phyloP scores from a whole-genome alignment of 2,329 filamentous ascomycete genomes.

The Apiospora phragmitis region DNA sequence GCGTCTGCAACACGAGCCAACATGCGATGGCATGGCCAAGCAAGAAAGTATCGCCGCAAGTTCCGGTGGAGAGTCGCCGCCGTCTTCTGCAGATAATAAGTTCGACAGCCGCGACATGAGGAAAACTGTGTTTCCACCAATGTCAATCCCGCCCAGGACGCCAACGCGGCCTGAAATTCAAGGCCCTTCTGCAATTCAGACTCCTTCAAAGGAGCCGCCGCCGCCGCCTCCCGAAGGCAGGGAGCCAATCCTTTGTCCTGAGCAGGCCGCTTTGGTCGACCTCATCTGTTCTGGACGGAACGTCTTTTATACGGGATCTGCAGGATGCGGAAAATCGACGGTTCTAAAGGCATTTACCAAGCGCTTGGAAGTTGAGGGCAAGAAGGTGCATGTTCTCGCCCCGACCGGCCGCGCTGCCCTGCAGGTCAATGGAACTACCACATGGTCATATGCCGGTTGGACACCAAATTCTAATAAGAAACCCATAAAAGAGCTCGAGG shows the following conservation, averaged over 20 bases:
- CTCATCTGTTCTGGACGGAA: conserved; percentile 53
- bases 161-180: too few species aligned
- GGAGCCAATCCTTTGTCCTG: conserved; percentile 40
- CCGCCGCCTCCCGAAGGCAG: not conserved
- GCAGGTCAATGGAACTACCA: conserved; percentile 56
- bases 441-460: conserved; percentile 60
- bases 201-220: not conserved
- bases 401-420: conserved; percentile 62
- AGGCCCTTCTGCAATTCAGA: too few species aligned
- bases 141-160: too few species aligned
- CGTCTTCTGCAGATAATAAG: not conserved
- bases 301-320: conserved; percentile 66
- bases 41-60: not conserved
- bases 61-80: not conserved
- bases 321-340: conserved; percentile 60
- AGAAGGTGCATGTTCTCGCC: conserved; percentile 52
- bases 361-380: conserved; percentile 34
- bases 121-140: too few species aligned
- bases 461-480: conserved; percentile 46
- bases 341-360: conserved; percentile 51
- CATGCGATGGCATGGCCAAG: not conserved
- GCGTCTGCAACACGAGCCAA: too few species aligned
- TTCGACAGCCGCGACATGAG: not conserved
- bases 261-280: conserved; percentile 50
- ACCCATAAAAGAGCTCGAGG: conserved; percentile 35